Conservation (phyloP, 768 basidiomycete genomes). For the Bullera alba region DNA sequence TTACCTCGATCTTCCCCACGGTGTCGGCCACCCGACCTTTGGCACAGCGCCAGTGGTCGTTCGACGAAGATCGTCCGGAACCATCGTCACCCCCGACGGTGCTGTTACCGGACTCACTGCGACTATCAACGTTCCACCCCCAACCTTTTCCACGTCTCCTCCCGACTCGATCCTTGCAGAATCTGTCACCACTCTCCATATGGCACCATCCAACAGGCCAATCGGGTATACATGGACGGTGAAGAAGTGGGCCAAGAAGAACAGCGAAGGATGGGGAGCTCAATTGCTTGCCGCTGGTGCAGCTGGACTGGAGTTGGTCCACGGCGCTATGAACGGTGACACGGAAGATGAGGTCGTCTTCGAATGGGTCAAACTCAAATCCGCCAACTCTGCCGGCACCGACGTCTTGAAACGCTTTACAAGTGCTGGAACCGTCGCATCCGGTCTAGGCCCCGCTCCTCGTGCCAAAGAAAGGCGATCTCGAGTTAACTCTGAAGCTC, state of each 20-base stretch:
- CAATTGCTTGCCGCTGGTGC: constrained; percentile 29
- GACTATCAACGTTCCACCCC: constrained; percentile 5
- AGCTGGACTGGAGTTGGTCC: constrained; percentile 25
- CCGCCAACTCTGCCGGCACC: constrained; percentile 4
- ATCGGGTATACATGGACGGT: constrained; percentile 42
- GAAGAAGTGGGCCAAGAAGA: constrained; percentile 37
- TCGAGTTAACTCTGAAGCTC: neutral
- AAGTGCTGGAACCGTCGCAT: constrained; percentile 1
- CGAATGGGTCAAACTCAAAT: constrained; percentile 39
- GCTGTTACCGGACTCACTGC: constrained; percentile 18
- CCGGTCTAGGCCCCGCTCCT: neutral
- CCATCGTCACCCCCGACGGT: constrained; percentile 14
- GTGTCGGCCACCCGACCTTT: constrained; percentile 22
- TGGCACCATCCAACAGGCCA: constrained; percentile 28
- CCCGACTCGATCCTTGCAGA: neutral
- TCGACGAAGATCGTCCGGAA: constrained; percentile 11
- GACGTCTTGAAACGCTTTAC: constrained; percentile 9
- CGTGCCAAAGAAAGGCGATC: neutral
- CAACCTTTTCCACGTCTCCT: neutral
- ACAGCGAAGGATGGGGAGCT: constrained; percentile 34
- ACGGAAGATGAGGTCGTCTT: constrained; percentile 40
- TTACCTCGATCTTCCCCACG: neutral
- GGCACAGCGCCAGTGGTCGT: constrained; percentile 36
- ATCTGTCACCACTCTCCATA: constrained; percentile 5
- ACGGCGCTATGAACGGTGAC: constrained; percentile 10